These are phyloP conservation scores for Epichloe gansuensis DNA, from an alignment of 2,329 filamentous ascomycete species.

Conservation along the genomic window DNA sequence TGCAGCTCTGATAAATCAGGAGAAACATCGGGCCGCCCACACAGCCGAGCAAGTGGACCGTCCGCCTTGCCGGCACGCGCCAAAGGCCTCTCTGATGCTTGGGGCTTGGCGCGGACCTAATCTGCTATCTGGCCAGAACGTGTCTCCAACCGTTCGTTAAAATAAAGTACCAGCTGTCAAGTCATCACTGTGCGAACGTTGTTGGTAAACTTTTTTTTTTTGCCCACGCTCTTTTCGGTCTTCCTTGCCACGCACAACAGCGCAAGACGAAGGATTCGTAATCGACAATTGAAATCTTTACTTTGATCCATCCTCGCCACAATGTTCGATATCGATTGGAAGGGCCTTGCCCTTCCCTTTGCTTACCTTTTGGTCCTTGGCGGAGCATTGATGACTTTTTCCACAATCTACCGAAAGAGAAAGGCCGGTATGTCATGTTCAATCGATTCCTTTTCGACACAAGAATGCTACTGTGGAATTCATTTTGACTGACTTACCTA, in stretches of 20 bases:
- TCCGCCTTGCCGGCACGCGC: neutral
- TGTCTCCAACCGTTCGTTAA: neutral
- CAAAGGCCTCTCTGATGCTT: neutral
- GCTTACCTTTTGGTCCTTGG: constrained; percentile 80
- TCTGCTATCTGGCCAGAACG: constrained; percentile 10
- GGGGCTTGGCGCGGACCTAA: neutral
- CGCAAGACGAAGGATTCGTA: neutral
- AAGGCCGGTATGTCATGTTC: constrained; percentile 54
- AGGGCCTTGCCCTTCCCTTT: constrained; percentile 73
- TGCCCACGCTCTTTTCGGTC: neutral
- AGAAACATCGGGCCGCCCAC: constrained; percentile 8
- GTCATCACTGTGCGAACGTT: neutral
- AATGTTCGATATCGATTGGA: constrained; percentile 49
- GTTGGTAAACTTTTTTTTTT: neutral
- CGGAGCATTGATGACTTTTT: constrained; percentile 84
- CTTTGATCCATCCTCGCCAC: neutral
- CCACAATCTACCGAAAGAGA: constrained; percentile 81
- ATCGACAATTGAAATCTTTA: neutral
- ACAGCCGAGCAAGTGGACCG: neutral
- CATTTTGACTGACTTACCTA: neutral
- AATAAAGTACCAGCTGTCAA: constrained; percentile 1
- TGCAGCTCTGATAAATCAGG: constrained; percentile 1
- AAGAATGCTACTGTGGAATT: neutral
- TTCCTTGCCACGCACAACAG: neutral
- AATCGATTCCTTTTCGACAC: neutral